Evolutionary conservation across 2,329 filamentous ascomycete species (phyloP), one percentile per base, ranked within the genome.

Genomic region (Colletotrichum abscissum): DNA sequence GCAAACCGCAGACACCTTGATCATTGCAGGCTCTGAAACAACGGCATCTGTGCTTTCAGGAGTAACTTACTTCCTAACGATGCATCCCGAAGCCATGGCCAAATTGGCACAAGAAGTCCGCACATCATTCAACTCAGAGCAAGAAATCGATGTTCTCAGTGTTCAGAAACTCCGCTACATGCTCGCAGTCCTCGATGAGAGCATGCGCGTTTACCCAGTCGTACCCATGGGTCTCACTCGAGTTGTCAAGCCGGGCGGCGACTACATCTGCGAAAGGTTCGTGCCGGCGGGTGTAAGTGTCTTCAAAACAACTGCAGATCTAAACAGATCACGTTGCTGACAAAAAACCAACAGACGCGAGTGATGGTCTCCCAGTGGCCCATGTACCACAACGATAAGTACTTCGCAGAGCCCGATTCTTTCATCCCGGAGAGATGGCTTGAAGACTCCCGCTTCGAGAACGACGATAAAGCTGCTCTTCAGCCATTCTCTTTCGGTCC

Each of bases 401-500:
- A 87, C 74, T 90, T 88, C 75, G 80, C 79, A 5, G 80, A 87
- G 1, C 83, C 88, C 0, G 78, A 83, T 16, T 76, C 76, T 0
- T 90, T 85, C 75, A 80, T 80, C 5, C 88, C 88, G 0, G 83
- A 85, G 67, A 76, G 84, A 8, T 86, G 83, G 81, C 75, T 81
- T 0, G 77, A 76, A 4, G 76, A 78, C 28, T 56, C 68, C 1
- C 67, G 49, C 16, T 79, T 76, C 28, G 73, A 63, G 4, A 69
- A 73, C 7, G 81, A 82, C 54, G 67, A 75, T 2, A 75, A 58
- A 46, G 83, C 84, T 0, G 83, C 81, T 1, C 80, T 86, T 59
- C 84, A 88, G 76, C 85, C 87, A 0, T 88, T 89, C 72, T 83
- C 83, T 4, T 58, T 86, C 2, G 87, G 88, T 0, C 84, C 87